Evolutionary conservation across 75 land plant species (phyloP).

Genomic region (Ceratopteris richardii): DNA sequence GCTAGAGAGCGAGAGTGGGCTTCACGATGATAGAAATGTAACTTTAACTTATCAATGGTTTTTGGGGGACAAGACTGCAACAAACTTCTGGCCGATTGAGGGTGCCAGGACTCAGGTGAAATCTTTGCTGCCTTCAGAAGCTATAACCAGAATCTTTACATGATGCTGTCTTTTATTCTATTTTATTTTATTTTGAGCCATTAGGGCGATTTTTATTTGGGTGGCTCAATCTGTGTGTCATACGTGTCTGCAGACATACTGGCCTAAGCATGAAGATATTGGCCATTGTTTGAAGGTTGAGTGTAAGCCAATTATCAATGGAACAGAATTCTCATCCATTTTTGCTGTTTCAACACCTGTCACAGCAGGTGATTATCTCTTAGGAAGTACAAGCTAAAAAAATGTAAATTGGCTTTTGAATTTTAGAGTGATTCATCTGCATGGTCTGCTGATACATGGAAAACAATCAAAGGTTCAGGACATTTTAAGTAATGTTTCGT

Average conservation of each 20-base stretch:
- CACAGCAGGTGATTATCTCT: slow-evolving; percentile 42
- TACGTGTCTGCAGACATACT: slow-evolving; percentile 42
- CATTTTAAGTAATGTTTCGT: too few species aligned
- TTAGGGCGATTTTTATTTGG: too few species aligned
- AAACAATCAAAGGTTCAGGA: too few species aligned
- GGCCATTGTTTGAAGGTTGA: slow-evolving; percentile 79
- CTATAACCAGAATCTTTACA: too few species aligned
- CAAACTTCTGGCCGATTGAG: slow-evolving; percentile 55
- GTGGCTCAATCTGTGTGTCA: too few species aligned
- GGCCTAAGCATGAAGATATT: slow-evolving; percentile 79
- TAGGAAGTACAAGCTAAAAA: neutral
- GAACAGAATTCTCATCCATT: slow-evolving; percentile 53
- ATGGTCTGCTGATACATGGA: too few species aligned
- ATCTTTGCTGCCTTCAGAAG: too few species aligned
- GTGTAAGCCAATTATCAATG: slow-evolving; percentile 64
- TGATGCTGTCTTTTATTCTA: too few species aligned
- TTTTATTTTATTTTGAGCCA: too few species aligned
- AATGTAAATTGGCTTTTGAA: neutral
- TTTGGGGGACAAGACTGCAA: slow-evolving; percentile 59
- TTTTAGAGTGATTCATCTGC: too few species aligned
- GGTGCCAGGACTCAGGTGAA: slow-evolving; percentile 57
- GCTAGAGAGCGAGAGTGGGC: slow-evolving; percentile 34
- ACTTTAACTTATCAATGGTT: slow-evolving; percentile 69
- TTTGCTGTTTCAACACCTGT: slow-evolving; percentile 83
- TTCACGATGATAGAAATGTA: slow-evolving; percentile 29